Evolutionary conservation across 2,329 filamentous ascomycete species (phyloP).

Genomic region (Fusarium coicis): DNA sequence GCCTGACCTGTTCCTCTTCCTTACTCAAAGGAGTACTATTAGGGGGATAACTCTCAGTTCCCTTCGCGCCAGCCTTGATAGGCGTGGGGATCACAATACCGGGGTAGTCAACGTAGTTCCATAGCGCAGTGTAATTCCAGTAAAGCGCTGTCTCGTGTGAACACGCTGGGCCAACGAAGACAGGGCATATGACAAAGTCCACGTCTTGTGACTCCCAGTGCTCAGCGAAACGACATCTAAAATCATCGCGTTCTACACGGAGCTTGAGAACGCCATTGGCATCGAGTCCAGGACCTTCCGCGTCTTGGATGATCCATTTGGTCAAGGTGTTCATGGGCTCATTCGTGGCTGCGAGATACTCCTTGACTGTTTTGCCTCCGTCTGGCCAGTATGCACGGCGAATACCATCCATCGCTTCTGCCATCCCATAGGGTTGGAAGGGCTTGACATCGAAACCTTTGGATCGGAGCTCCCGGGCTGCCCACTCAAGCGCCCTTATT

Average conservation of each 20-base stretch:
- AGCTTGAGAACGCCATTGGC: slow-evolving; percentile 39
- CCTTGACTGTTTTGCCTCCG: slow-evolving; percentile 30
- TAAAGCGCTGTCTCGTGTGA: slow-evolving; percentile 49
- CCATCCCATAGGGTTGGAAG: slow-evolving; percentile 16
- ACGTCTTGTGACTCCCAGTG: slow-evolving; percentile 51
- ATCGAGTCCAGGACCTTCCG: slow-evolving; percentile 7
- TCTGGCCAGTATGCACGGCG: slow-evolving; percentile 41
- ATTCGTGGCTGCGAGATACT: slow-evolving; percentile 31
- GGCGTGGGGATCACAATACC: slow-evolving; percentile 50
- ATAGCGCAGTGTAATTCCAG: slow-evolving; percentile 52
- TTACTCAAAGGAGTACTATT: background rate
- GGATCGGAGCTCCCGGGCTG: background rate
- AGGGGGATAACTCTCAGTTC: background rate
- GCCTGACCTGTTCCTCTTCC: slow-evolving; percentile 36
- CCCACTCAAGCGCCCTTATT: slow-evolving; percentile 50
- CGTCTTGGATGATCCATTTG: slow-evolving; percentile 37
- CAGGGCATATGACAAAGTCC: slow-evolving; percentile 46
- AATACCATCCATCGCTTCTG: slow-evolving; percentile 28
- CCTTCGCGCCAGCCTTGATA: slow-evolving; percentile 15
- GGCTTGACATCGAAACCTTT: slow-evolving; percentile 8
- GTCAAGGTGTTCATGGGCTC: slow-evolving; percentile 47
- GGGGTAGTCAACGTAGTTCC: slow-evolving; percentile 52
- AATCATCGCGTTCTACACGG: slow-evolving; percentile 43
- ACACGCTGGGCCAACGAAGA: slow-evolving; percentile 44
- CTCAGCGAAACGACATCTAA: slow-evolving; percentile 45